Evolutionary conservation across 257 asterid genomes (phyloP).

Genomic region (Solanum paucissectum): DNA sequence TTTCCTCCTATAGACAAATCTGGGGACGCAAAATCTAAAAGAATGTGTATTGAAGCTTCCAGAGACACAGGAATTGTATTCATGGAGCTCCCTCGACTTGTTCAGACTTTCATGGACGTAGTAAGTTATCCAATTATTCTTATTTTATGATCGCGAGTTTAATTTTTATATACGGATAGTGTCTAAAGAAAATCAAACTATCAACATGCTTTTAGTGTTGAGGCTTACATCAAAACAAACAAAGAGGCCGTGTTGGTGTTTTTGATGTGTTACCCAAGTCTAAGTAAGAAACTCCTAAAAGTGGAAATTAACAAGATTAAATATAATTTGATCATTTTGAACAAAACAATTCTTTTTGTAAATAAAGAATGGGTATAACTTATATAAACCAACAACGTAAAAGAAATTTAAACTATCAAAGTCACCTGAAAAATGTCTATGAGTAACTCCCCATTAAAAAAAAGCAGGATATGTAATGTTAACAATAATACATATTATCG

Average conservation of each 20-base stretch:
- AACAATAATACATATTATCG: not conserved
- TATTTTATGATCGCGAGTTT: not conserved
- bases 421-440: not conserved
- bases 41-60: slow-evolving; percentile 58
- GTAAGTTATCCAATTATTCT: slow-evolving; percentile 18
- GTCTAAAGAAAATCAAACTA: not conserved
- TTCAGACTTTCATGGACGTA: slow-evolving; percentile 65
- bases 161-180: not conserved
- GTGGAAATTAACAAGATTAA: not conserved
- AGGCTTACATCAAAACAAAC: not conserved
- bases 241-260: not conserved
- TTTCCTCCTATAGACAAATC: slow-evolving; percentile 19
- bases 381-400: not conserved
- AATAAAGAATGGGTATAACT: not conserved
- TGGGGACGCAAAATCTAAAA: slow-evolving; percentile 14
- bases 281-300: not conserved
- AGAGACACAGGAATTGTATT: slow-evolving; percentile 53
- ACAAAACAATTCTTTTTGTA: not conserved
- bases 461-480: not conserved
- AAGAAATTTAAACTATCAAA: not conserved
- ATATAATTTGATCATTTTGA: not conserved
- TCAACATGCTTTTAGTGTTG: not conserved
- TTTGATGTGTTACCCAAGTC: not conserved
- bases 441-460: not conserved
- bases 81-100: slow-evolving; percentile 50